Evolutionary conservation across 2,329 filamentous ascomycete genomes (phyloP).

Genomic region (Colletotrichum sublineola): DNA sequence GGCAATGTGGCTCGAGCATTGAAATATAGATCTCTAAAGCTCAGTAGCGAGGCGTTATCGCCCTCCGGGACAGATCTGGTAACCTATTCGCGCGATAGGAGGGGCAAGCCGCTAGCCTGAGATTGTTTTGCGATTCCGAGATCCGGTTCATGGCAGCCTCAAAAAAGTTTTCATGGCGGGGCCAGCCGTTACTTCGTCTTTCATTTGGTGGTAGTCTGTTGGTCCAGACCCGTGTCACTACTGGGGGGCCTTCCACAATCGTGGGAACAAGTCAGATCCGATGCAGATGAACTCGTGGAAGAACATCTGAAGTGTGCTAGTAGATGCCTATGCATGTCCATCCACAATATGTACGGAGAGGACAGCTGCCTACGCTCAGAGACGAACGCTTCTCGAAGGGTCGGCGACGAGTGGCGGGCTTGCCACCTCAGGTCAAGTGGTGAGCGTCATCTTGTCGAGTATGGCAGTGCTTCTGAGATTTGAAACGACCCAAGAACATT

Average conservation of each 20-base stretch:
- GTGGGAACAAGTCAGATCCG: neutral
- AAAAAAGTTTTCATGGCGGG: neutral
- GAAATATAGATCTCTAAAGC: neutral
- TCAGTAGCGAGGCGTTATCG: conserved; percentile 1
- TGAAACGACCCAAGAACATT: conserved; percentile 37
- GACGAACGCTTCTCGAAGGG: conserved; percentile 31
- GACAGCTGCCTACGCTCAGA: conserved; percentile 4
- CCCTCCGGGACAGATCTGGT: neutral
- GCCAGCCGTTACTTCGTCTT: neutral
- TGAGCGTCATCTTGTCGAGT: conserved; percentile 1
- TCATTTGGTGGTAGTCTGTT: neutral
- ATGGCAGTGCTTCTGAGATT: conserved; percentile 13
- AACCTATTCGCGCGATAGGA: neutral
- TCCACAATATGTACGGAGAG: conserved; percentile 6
- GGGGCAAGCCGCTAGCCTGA: conserved; percentile 22
- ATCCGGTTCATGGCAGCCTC: neutral
- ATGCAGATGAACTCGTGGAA: neutral
- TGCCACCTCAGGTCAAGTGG: neutral
- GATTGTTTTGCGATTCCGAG: neutral
- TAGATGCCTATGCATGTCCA: neutral
- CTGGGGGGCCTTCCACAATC: neutral
- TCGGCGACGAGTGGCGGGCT: too few relatives aligned
- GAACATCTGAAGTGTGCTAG: neutral
- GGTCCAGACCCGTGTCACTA: neutral
- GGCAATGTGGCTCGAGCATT: neutral